Percentiles rank a stretch among this genome's conserved stretches.
phyloP scores from a whole-genome alignment of 805 yeast genomes.

The Kluyveromyces starmeri region DNA sequence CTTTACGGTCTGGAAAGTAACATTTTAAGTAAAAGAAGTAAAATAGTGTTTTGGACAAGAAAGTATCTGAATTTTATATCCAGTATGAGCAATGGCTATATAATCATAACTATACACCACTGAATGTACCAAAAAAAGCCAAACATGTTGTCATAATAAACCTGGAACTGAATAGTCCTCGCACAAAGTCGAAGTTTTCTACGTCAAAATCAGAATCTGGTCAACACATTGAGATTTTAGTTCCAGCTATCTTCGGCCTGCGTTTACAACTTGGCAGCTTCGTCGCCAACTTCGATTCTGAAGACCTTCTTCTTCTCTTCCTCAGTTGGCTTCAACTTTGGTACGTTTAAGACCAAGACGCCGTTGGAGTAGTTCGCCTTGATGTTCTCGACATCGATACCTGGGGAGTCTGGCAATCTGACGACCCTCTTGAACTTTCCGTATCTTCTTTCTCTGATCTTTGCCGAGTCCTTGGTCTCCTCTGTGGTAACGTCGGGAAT shows the following conservation, averaged over 20 bases:
- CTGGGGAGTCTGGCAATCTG: constrained; percentile 31
- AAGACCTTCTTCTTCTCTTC: constrained; percentile 18
- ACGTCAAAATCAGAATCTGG: no score
- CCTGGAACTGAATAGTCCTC: no score
- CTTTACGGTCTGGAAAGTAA: no score
- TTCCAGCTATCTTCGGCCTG: neutral
- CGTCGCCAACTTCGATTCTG: constrained; percentile 25
- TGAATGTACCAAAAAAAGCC: no score
- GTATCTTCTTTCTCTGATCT: constrained; percentile 29
- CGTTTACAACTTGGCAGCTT: constrained; percentile 3
- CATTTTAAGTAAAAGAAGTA: no score
- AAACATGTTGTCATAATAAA: no score
- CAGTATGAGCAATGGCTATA: no score
- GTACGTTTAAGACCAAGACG: constrained; percentile 34
- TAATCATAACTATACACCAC: no score
- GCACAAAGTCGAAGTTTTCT: no score
- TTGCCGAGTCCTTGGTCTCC: constrained; percentile 19
- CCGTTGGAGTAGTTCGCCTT: constrained; percentile 40
- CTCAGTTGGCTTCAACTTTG: constrained; percentile 29
- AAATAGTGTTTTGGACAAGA: no score
- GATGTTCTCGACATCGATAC: constrained; percentile 36
- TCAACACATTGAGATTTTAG: no score
- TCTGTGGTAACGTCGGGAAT: constrained; percentile 24
- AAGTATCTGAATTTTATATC: no score
- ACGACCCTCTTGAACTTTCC: constrained; percentile 38